These are phyloP conservation scores for Catharanthus roseus DNA, from an alignment of 257 asterid genomes.

Conservation along the genomic window DNA sequence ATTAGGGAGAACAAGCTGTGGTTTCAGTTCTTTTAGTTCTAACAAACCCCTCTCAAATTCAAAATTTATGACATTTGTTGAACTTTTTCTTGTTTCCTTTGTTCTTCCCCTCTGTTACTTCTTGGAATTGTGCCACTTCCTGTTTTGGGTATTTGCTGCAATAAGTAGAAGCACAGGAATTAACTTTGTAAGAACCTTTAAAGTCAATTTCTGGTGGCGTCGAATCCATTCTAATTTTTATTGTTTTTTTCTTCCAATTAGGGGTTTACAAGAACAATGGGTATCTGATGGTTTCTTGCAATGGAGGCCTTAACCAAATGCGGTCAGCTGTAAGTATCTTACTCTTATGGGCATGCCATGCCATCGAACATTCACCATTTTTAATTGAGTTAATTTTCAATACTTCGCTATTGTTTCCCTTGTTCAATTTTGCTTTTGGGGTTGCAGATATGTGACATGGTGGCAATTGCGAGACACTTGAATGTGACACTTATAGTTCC, in stretches of 20 bases:
- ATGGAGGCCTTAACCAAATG: constrained; percentile 99
- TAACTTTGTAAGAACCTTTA: neutral
- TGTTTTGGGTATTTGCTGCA: neutral
- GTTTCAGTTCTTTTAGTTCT: neutral
- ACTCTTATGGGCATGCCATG: neutral
- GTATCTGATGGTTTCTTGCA: constrained; percentile 92
- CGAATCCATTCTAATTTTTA: neutral
- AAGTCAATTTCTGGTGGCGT: no score
- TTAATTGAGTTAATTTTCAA: neutral
- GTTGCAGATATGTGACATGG: constrained; percentile 94
- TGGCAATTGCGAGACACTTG: constrained; percentile 85
- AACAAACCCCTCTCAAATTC: neutral
- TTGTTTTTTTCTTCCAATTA: constrained; percentile 18
- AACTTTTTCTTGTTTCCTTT: neutral
- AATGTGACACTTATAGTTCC: constrained; percentile 92
- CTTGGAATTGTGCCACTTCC: neutral
- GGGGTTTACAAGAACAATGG: constrained; percentile 98
- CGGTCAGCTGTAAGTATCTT: constrained; percentile 76
- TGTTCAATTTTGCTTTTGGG: constrained; percentile 2
- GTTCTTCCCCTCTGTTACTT: neutral
- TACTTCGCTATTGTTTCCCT: neutral
- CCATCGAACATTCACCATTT: neutral
- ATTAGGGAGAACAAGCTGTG: neutral
- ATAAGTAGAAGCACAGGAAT: neutral
- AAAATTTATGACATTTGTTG: neutral